Base-by-base conservation (phyloP, 2,329 filamentous ascomycete species). In the Akanthomyces lecanii region DNA sequence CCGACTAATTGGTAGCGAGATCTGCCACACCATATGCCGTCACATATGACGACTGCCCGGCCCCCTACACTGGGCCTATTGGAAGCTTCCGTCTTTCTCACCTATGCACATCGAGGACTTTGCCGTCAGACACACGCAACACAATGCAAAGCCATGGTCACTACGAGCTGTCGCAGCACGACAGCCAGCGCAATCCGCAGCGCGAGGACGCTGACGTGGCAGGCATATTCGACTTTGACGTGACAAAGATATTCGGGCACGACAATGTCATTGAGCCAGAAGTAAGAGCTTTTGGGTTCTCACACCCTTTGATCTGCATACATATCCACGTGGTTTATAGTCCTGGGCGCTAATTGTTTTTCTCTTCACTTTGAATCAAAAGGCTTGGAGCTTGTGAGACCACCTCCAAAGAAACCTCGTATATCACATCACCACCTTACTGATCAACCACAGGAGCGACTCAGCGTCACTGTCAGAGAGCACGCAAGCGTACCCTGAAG, bases 401-500 rank as follows among this genome's bases (percentile, higher is more conserved):
- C 44, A 45, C 23, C 23, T 18, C 44, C 18, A 10, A 45, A 18
- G 18, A 45, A 5, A 45, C 44, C 23, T n/a, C 44, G 44, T 45
- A 21, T 21, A 21, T 21, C 21, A 23, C 44, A 45, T 45, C 23
- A 45, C 16, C 44, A 45, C 23, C 11, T 45, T 45, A 23, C 23
- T 45, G n/a, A 45, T n/a, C 5, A 23, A 21, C n/a, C n/a, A 10
- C 44, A 45, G 44, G 44, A 45, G 44, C 44, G 44, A 45, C 11
- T 21, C 44, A n/a, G 44, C 44, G 18, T 78, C 77, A 16, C 65
- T 79, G 54, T 72, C 76, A 14, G 76, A 79, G 36, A 78, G 76
- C 64, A 73, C 78, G 21, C 70, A 72, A 59, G 69, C 73, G 59
- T 79, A 76, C 21, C 77, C 77, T 0, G 72, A 75, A 60, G 73